These are phyloP conservation scores for Eucalyptus pauciflora DNA, from an alignment of 345 rosid genomes.

Conservation along the genomic window DNA sequence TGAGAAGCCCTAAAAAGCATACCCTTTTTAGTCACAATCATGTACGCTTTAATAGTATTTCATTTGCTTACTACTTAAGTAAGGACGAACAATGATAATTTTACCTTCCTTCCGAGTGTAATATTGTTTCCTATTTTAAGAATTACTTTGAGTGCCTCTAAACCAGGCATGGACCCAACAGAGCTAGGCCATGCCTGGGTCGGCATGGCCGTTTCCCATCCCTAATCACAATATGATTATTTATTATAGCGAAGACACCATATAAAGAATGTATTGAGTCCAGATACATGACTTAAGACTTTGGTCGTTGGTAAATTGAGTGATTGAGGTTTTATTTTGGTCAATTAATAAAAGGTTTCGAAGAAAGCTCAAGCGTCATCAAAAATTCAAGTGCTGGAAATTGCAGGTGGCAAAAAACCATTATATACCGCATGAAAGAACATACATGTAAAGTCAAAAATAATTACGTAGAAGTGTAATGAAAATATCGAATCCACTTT, in stretches of 20 bases:
- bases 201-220: background rate
- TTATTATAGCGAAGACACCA: background rate
- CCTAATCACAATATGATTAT: background rate
- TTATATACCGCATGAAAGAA: background rate
- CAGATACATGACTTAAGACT: background rate
- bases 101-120: background rate
- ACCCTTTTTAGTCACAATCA: too few relatives aligned
- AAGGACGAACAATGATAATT: accelerated
- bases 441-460: background rate
- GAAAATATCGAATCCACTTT: background rate
- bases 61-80: background rate
- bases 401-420: background rate
- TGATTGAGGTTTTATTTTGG: too few relatives aligned
- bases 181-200: background rate
- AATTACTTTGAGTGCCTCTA: background rate
- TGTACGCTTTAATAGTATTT: too few relatives aligned
- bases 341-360: background rate
- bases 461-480: background rate
- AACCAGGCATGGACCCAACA: too few relatives aligned
- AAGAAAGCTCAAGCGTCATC: background rate
- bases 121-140: background rate
- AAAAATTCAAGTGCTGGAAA: background rate
- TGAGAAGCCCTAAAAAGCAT: too few relatives aligned
- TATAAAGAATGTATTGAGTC: background rate
- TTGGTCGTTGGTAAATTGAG: background rate